Base-by-base conservation (phyloP, 345 rosid genomes). In the Capsella bursapastoris region DNA sequence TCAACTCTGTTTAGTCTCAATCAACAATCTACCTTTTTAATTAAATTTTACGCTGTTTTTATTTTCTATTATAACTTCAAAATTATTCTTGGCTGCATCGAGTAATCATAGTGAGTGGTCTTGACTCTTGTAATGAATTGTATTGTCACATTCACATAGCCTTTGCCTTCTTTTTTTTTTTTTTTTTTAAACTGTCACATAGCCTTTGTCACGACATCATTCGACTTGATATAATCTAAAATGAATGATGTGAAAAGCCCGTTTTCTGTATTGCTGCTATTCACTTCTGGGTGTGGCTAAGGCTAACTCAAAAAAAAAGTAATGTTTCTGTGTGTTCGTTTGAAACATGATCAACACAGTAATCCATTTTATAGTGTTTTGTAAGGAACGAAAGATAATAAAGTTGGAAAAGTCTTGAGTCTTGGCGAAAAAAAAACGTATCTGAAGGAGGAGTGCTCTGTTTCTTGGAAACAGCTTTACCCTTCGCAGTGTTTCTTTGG, bases 381-480 rank as follows among this genome's bases (percentile, higher is more conserved):
- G 58, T 7, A 59, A 69, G 31, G 34, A 57, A 57, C 4, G 3
- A 52, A 67, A 9, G 8, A 15, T 16, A 38, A 15, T 16, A 38
- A 14, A 67, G 14, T 14, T 52, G 10, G 7, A 25, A 57, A 18
- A 14, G 10, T 43, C 40, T 7, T 29, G 13, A 32, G 10, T 43
- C 40, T 7, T 29, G 13, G 16, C 4, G 2, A 6, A 41, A 9
- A 41, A 41, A 38, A 16, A 25, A 2, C 6, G 14, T 34, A 51
- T 2, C 3, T 2, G 43, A 38, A 7, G 4, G 4, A 38, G 43
- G 34, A 57, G 47, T 34, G 50, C 27, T 3, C 11, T 32, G 13
- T 71, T 71, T 58, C 60, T 71, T 49, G 50, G 75, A 71, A 71
- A 40, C 68, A 37, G 16, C 59, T 47, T 22, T 70, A 4, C 32